phyloP scores from a whole-genome alignment of 2,329 filamentous ascomycete genomes.

The Boeremia lycopersici region DNA sequence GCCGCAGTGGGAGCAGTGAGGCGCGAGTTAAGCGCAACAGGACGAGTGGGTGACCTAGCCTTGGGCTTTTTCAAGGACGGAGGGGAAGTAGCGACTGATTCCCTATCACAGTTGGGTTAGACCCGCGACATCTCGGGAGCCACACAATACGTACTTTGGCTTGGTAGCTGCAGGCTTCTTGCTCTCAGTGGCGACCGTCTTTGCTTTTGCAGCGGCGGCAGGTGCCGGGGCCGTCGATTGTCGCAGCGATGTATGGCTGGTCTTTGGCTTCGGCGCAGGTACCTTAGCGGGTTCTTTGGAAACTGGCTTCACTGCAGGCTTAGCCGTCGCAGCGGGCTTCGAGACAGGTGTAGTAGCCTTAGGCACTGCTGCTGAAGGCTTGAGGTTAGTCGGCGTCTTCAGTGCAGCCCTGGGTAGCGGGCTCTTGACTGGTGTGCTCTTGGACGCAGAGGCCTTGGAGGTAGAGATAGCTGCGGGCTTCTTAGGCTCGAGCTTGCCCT shows the following conservation, averaged over 20 bases:
- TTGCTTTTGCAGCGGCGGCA: slow-evolving; percentile 32
- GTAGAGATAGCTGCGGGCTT: slow-evolving; percentile 44
- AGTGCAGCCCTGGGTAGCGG: slow-evolving; percentile 38
- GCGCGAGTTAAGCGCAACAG: slow-evolving; percentile 69
- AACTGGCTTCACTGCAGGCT: slow-evolving; percentile 24
- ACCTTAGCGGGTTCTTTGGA: slow-evolving; percentile 32
- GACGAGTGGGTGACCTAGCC: slow-evolving; percentile 69
- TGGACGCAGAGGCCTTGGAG: slow-evolving; percentile 32
- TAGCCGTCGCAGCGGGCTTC: slow-evolving; percentile 21
- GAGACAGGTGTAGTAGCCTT: slow-evolving; percentile 22
- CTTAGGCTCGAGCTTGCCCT: slow-evolving; percentile 34
- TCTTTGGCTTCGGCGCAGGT: slow-evolving; percentile 30
- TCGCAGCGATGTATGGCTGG: slow-evolving; percentile 36
- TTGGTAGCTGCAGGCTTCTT: slow-evolving; percentile 35
- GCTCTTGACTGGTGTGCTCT: slow-evolving; percentile 37
- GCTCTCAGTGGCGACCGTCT: slow-evolving; percentile 22
- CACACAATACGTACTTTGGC: slow-evolving; percentile 12
- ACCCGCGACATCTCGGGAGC: background rate
- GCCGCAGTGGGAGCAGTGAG: slow-evolving; percentile 73
- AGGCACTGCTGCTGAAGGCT: slow-evolving; percentile 19
- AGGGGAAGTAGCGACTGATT: slow-evolving; percentile 28
- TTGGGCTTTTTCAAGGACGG: slow-evolving; percentile 47
- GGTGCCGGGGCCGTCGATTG: slow-evolving; percentile 32
- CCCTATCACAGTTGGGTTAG: slow-evolving; percentile 5
- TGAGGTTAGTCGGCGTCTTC: slow-evolving; percentile 39